Conservation (phyloP, 2,329 filamentous ascomycete species). For the Xylaria sp. region DNA sequence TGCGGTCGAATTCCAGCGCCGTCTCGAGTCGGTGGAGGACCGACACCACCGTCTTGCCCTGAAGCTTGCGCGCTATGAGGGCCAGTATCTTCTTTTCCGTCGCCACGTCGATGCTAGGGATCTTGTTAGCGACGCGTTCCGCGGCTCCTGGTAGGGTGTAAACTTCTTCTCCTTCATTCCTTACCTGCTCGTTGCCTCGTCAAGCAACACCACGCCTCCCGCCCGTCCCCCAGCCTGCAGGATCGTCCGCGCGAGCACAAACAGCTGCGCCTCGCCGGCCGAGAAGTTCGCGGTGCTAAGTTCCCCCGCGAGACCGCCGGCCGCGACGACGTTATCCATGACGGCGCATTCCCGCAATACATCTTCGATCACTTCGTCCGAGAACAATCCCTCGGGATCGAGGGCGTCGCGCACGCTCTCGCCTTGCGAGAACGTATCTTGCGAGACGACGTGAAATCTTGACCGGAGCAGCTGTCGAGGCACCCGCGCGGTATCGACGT, state of each 20-base stretch:
- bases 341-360: conserved; percentile 56
- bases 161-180: background rate
- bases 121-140: background rate
- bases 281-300: conserved; percentile 48
- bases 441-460: conserved; percentile 73
- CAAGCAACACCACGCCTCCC: conserved; percentile 70
- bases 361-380: conserved; percentile 51
- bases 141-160: background rate
- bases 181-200: conserved; percentile 51
- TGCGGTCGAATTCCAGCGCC: conserved; percentile 33
- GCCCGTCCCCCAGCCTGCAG: conserved; percentile 71
- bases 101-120: conserved; percentile 30
- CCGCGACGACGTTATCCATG: conserved; percentile 49
- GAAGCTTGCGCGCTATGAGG: conserved; percentile 28
- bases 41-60: conserved; percentile 34
- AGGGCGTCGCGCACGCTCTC: conserved; percentile 56
- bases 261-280: conserved; percentile 55
- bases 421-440: conserved; percentile 62
- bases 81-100: conserved; percentile 35
- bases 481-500: conserved; percentile 68
- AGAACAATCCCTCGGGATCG: conserved; percentile 51
- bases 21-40: conserved; percentile 34
- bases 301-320: conserved; percentile 47
- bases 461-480: conserved; percentile 68
- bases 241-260: conserved; percentile 61